These are phyloP conservation scores for Brassica incana DNA, from an alignment of 345 rosid genomes.

Conservation along the genomic window DNA sequence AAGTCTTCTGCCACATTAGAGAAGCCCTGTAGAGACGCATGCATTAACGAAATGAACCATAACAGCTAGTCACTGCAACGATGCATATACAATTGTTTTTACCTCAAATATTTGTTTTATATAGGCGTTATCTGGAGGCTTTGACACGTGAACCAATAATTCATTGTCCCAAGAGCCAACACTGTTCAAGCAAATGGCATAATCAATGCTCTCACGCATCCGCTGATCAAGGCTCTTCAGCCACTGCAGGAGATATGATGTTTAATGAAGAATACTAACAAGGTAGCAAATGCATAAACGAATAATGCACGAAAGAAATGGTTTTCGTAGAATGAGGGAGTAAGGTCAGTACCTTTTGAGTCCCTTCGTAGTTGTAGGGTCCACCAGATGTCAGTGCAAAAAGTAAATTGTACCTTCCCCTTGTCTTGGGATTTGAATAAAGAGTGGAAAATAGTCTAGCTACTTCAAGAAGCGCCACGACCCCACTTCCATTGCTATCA, in stretches of 20 bases:
- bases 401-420: constrained; percentile 91
- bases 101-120: constrained; percentile 92
- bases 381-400: constrained; percentile 96
- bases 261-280: constrained; percentile 17
- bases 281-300: constrained; percentile 2
- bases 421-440: constrained; percentile 90
- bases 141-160: constrained; percentile 80
- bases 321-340: constrained; percentile 22
- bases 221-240: constrained; percentile 96
- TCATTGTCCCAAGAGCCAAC: constrained; percentile 80
- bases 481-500: constrained; percentile 96
- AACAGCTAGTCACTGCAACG: constrained; percentile 17
- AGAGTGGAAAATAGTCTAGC: constrained; percentile 93
- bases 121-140: constrained; percentile 93
- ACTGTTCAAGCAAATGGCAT: constrained; percentile 96
- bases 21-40: constrained; percentile 59
- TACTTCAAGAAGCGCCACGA: constrained; percentile 91
- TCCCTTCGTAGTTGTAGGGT: constrained; percentile 96
- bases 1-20: constrained; percentile 80
- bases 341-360: constrained; percentile 67
- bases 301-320: background rate
- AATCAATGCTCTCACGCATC: constrained; percentile 91
- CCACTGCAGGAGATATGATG: constrained; percentile 65
- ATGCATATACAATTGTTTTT: constrained; percentile 33
- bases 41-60: constrained; percentile 26